Base-by-base conservation (phyloP, 345 rosid species). In the Populus alba region DNA sequence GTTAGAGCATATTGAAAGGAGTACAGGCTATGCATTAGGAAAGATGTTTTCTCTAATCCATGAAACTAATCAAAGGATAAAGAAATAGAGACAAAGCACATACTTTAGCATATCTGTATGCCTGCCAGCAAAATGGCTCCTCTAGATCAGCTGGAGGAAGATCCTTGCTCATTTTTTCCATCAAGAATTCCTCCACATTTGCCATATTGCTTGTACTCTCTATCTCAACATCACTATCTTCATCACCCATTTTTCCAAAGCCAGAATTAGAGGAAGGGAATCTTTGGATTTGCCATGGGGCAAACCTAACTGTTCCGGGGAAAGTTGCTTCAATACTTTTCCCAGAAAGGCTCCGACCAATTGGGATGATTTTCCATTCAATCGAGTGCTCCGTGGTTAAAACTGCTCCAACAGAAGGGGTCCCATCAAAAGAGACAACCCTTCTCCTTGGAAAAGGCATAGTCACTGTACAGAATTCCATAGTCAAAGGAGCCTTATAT, bases 101-200 rank as follows among this genome's bases (percentile, higher is more conserved):
- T 87, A 91, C 91, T 85, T 94, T 96, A 27, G 99, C 98, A 80
- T 90, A 94, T 83, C 87, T 87, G 87, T 94, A 96, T 33, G 98
- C 98, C 74, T 89, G 94, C 97, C 99, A 96, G 82, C 94, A 92
- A 80, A 92, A 94, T 3, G 99, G 97, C 87, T 96, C 98, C 86
- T 96, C 97, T 73, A 92, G 88, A 76, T 92, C 98, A 80, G 80
- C 93, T 13, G 95, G 88, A 72, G 94, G 95, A 81, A 96, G 98
- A 83, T 88, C 88, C 84, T 88, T 90, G 84, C 77, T 91, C 91
- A 94, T 94, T 88, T 94, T 91, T 87, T 89, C 92, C 90, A 90
- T 87, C 79, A 93, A 83, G 72, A 83, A 86, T 61, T 94, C 99
- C 85, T 94, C 97, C 31, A 90, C 83, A 70, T 87, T 93, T 71